Base-by-base conservation (phyloP, 2,329 filamentous ascomycete genomes). In the Metarhizium sp. region DNA sequence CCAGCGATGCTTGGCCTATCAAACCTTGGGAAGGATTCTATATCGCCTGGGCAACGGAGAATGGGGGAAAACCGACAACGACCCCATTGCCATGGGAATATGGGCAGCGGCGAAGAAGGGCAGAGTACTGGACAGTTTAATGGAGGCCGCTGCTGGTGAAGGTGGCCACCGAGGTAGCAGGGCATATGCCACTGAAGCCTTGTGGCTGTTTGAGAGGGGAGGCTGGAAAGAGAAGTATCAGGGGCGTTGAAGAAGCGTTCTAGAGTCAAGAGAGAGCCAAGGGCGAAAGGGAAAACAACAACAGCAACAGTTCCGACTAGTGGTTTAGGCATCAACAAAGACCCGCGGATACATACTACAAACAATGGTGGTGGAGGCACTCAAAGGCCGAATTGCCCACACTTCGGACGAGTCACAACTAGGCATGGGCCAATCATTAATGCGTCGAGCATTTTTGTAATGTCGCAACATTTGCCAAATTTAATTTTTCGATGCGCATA, bases 1-100 rank as follows among this genome's bases (percentile, higher is more conserved):
- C 0, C 94, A 99, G 74, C 76, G 92, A 11, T 96, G 94, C 65
- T 80, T 97, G 59, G 90, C 94, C 0, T 96, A 90, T 70, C 92
- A 96, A 71, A 92, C 92, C 0, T 75, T 97, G 1, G 94, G 94
- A 0, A 79, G 94, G 20, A 81, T 97, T 6, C 70, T 97, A 16
- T 97, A 88, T 67, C 78, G 92, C 8, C 75, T 99, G 0, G 92
- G 94, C 0, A 81, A 78, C 51, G 91, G 83, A 2, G 80, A 85
- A 58, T 86, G 80, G 76, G 82, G 90, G 1, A 82, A 84, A 56
- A 71, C 68, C 6, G 70, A 70, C 40, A 74, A 85, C 56, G 76
- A 80, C 45, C 78, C 79, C 25, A 73, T 92, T 55, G 86, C 88
- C 14, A 82, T 86, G 67, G 92, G 90, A 0, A 70, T 97, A n/a